Conservation (phyloP, 2,329 filamentous ascomycete genomes). For the Fusarium foetens region DNA sequence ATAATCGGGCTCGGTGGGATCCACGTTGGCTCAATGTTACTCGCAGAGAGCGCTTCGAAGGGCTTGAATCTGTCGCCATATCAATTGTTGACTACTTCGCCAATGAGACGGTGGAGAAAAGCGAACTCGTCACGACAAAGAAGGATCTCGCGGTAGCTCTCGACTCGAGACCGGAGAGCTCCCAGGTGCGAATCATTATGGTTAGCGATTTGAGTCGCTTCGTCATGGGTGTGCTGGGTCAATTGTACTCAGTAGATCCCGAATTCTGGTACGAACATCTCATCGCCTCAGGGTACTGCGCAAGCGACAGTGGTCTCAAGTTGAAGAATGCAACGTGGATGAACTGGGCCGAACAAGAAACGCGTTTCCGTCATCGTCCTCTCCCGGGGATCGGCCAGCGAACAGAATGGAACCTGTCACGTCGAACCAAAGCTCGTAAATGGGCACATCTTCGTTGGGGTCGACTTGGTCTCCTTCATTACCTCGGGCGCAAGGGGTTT, state of each 20-base stretch:
- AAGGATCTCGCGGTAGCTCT: conserved; percentile 11
- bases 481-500: conserved; percentile 6
- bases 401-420: conserved; percentile 13
- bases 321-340: conserved; percentile 45
- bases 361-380: conserved; percentile 16
- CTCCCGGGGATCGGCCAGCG: conserved; percentile 14
- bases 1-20: conserved; percentile 17
- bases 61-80: conserved; percentile 6
- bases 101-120: neutral
- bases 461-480: conserved; percentile 16
- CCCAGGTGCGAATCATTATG: conserved; percentile 39
- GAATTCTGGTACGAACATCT: conserved; percentile 48
- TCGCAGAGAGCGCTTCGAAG: conserved; percentile 17
- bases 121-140: conserved; percentile 6
- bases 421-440: neutral
- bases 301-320: conserved; percentile 44
- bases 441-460: conserved; percentile 24
- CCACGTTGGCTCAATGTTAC: conserved; percentile 17
- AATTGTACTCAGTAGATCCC: conserved; percentile 43
- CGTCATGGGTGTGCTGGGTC: conserved; percentile 44
- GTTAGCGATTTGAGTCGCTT: conserved; percentile 47
- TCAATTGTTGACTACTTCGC: conserved; percentile 12
- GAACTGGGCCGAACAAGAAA: conserved; percentile 45
- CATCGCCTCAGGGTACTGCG: conserved; percentile 42
- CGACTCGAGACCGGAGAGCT: neutral